Percentiles rank a stretch among this genome's conserved stretches.
Conservation (phyloP, 192 early-diverging fungal species). For the Linnemannia schmuckeri region DNA sequence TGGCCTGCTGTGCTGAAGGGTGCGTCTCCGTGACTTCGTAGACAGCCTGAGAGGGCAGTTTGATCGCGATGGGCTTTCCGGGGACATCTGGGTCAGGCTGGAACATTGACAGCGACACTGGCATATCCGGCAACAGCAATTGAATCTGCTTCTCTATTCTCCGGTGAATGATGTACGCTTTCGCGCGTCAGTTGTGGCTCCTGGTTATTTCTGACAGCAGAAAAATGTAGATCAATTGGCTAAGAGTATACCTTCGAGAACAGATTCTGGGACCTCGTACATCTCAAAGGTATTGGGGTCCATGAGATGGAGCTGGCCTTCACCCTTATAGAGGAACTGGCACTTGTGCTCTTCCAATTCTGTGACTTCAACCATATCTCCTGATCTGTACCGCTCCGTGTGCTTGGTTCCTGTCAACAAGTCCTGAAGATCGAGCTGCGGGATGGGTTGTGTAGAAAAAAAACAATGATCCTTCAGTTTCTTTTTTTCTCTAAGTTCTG, state of each 20-base stretch:
- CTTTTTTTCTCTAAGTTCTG: background rate
- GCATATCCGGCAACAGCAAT: constrained; percentile 41
- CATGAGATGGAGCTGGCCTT: constrained; percentile 73
- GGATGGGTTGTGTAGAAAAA: background rate
- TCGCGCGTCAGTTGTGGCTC: constrained; percentile 69
- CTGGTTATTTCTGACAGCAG: constrained; percentile 37
- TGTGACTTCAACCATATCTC: constrained; percentile 78
- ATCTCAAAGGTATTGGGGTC: constrained; percentile 81
- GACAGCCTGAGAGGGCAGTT: constrained; percentile 68
- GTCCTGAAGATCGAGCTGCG: constrained; percentile 78
- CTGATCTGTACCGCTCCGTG: constrained; percentile 78
- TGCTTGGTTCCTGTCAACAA: constrained; percentile 68
- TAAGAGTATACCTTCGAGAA: constrained; percentile 70
- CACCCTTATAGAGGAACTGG: constrained; percentile 81
- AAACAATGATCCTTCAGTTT: background rate
- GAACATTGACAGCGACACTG: constrained; percentile 42
- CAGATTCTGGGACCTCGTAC: constrained; percentile 65
- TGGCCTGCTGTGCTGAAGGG: constrained; percentile 64
- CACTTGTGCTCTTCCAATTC: constrained; percentile 73
- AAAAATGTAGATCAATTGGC: constrained; percentile 53
- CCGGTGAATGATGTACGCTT: constrained; percentile 35
- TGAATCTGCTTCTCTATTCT: constrained; percentile 33
- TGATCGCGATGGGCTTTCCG: constrained; percentile 68
- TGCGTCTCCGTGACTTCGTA: constrained; percentile 70
- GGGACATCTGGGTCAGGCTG: constrained; percentile 65